Evolutionary conservation across 2,329 filamentous ascomycete species (phyloP).

Genomic region (Sarocladium kiliense): DNA sequence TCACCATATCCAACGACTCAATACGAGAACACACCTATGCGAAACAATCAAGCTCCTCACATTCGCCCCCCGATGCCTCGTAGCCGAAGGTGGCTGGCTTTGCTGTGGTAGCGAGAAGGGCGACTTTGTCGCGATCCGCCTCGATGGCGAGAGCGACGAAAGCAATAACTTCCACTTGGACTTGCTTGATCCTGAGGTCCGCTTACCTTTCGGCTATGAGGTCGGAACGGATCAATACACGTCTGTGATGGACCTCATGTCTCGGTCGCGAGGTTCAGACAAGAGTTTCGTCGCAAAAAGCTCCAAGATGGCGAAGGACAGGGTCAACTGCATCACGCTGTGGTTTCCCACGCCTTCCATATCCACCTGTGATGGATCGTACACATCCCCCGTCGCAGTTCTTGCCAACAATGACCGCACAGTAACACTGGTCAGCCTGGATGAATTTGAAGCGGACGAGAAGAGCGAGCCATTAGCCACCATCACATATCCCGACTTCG

Average conservation of each 20-base stretch:
- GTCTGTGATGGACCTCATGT: conserved; percentile 28
- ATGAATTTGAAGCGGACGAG: conserved; percentile 44
- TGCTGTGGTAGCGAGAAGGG: conserved; percentile 86
- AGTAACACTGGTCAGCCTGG: conserved; percentile 76
- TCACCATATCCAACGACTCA: conserved; percentile 59
- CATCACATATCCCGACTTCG: conserved; percentile 72
- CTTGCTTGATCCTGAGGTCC: conserved; percentile 30
- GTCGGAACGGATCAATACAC: conserved; percentile 27
- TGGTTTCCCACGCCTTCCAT: conserved; percentile 43
- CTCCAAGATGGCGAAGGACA: conserved; percentile 50
- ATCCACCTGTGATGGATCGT: conserved; percentile 29
- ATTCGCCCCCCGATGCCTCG: conserved; percentile 77
- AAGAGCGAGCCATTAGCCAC: conserved; percentile 58
- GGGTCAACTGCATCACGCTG: conserved; percentile 63
- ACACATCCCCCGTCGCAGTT: conserved; percentile 56
- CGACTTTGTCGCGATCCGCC: conserved; percentile 75
- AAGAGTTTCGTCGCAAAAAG: conserved; percentile 45
- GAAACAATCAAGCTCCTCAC: conserved; percentile 67
- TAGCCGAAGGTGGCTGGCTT: conserved; percentile 82
- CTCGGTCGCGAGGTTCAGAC: conserved; percentile 32
- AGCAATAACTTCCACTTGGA: conserved; percentile 15
- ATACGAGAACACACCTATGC: conserved; percentile 64
- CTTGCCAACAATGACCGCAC: conserved; percentile 90
- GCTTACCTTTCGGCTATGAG: conserved; percentile 20
- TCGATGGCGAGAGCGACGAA: conserved; percentile 36